These are phyloP conservation scores for Middelhovenomyces tepae DNA, from an alignment of 805 yeast genomes.

Conservation along the genomic window DNA sequence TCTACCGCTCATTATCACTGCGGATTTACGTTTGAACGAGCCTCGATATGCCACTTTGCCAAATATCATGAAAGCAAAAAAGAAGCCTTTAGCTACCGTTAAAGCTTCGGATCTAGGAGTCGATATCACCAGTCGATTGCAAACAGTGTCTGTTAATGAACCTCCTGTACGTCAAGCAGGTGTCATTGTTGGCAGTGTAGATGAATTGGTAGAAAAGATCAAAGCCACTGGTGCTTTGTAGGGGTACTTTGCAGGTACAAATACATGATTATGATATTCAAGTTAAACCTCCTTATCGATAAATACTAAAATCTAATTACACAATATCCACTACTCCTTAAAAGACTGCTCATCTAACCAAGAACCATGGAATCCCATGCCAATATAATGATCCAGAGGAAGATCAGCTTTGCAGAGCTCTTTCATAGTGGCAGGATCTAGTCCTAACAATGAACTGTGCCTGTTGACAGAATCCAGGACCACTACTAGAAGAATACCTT, in stretches of 20 bases:
- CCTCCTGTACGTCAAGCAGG: constrained; percentile 82
- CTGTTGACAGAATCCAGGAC: constrained; percentile 10
- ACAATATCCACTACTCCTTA: too few relatives aligned
- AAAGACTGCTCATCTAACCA: too few relatives aligned
- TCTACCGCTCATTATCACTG: constrained; percentile 79
- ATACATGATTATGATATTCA: neutral
- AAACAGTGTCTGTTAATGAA: constrained; percentile 67
- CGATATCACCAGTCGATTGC: constrained; percentile 53
- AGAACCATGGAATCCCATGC: constrained; percentile 14
- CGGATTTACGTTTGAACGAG: constrained; percentile 88
- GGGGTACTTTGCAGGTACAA: neutral
- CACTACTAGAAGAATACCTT: constrained; percentile 12
- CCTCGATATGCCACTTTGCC: constrained; percentile 96
- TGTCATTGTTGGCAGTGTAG: constrained; percentile 68
- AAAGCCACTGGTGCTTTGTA: constrained; percentile 67
- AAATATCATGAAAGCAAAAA: constrained; percentile 96
- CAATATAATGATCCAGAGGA: constrained; percentile 10
- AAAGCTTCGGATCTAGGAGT: constrained; percentile 62
- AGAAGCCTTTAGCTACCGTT: constrained; percentile 74
- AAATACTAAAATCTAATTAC: neutral
- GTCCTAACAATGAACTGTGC: constrained; percentile 8
- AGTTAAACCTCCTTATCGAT: neutral
- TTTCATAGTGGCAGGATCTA: constrained; percentile 12
- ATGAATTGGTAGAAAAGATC: constrained; percentile 69
- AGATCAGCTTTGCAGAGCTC: constrained; percentile 11